These are phyloP conservation scores for Thamnidium elegans DNA, from an alignment of 192 early-diverging fungal genomes.

Conservation along the genomic window DNA sequence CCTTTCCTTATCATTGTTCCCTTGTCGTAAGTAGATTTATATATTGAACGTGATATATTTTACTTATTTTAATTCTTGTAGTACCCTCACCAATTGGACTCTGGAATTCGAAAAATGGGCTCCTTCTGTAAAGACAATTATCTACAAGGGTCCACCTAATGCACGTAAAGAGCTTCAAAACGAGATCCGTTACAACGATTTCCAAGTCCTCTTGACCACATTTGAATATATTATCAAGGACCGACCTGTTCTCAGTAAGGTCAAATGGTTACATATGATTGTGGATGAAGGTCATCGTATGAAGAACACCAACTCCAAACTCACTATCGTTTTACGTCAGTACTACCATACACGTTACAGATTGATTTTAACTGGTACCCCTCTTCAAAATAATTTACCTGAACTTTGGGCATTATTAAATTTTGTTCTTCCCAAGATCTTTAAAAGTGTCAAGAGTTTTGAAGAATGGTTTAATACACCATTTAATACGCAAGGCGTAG, in stretches of 20 bases:
- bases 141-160: conserved; percentile 88
- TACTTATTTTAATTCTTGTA: too few relatives aligned
- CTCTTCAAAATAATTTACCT: conserved; percentile 96
- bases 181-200: conserved; percentile 74
- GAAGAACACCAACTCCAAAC: conserved; percentile 92
- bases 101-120: conserved; percentile 99
- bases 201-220: conserved; percentile 97
- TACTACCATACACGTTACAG: conserved; percentile 90
- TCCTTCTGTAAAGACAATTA: conserved; percentile 79
- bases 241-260: conserved; percentile 77
- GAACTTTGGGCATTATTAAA: conserved; percentile 97
- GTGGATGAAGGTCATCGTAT: conserved; percentile 99
- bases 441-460: conserved; percentile 94
- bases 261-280: conserved; percentile 98
- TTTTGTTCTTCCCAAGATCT: conserved; percentile 94
- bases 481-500: conserved; percentile 76
- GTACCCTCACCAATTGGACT: conserved; percentile 94
- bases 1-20: conserved; percentile 97
- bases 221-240: conserved; percentile 98
- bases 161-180: conserved; percentile 70
- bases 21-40: too few relatives aligned
- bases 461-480: conserved; percentile 99
- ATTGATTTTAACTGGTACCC: conserved; percentile 96
- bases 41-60: too few relatives aligned
- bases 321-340: conserved; percentile 80